phyloP scores from a whole-genome alignment of 495 filamentous ascomycete species.

The Penicillium atrosanguineum region DNA sequence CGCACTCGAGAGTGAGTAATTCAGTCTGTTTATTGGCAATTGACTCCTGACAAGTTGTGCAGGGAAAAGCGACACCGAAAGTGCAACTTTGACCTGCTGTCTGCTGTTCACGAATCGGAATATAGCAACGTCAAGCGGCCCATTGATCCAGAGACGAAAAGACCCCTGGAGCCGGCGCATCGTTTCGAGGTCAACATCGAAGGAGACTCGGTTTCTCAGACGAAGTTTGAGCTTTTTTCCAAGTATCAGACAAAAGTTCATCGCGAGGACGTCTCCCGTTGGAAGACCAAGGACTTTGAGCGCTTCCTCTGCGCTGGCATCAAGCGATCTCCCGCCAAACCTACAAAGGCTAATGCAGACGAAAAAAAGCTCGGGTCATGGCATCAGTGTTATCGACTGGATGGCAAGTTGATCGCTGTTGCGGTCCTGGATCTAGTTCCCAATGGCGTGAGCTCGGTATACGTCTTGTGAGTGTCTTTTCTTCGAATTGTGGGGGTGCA shows the following conservation, averaged over 20 bases:
- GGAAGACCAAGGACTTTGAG: conserved; percentile 67
- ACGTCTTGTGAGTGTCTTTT: conserved; percentile 64
- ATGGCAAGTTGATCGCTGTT: conserved; percentile 84
- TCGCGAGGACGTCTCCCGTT: conserved; percentile 64
- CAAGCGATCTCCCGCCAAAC: conserved; percentile 39
- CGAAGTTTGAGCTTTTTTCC: conserved; percentile 77
- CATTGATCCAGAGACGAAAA: conserved; percentile 50
- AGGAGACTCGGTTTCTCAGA: conserved; percentile 73
- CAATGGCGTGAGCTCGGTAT: conserved; percentile 85
- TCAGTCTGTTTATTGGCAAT: background rate
- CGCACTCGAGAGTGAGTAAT: conserved; percentile 65
- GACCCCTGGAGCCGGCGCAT: conserved; percentile 69
- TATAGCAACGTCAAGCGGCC: conserved; percentile 54
- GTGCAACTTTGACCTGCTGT: conserved; percentile 69
- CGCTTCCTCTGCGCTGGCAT: conserved; percentile 89
- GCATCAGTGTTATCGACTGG: conserved; percentile 92
- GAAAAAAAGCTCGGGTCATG: conserved; percentile 76
- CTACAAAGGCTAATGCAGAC: conserved; percentile 37
- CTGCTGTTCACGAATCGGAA: conserved; percentile 71
- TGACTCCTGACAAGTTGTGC: conserved; percentile 9
- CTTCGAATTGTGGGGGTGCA: background rate
- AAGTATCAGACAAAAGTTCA: conserved; percentile 87
- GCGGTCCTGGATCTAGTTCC: conserved; percentile 88
- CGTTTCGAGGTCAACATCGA: conserved; percentile 78
- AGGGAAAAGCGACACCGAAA: conserved; percentile 72